phyloP scores from a whole-genome alignment of 2,329 filamentous ascomycete species.

The Lachnellula occidentalis region DNA sequence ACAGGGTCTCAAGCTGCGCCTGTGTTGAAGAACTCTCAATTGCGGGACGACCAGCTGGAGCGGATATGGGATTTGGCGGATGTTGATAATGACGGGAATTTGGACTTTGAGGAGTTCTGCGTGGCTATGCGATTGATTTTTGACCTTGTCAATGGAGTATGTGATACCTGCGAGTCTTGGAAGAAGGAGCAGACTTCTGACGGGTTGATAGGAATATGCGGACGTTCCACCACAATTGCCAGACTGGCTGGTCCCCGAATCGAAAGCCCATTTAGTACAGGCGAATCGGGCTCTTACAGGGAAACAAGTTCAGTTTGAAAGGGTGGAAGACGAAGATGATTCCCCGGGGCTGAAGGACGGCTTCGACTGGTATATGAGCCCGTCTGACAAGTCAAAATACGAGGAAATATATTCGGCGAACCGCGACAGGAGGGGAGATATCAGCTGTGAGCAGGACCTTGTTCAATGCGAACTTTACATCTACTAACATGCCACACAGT shows the following conservation, averaged over 20 bases:
- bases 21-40: slow-evolving; percentile 67
- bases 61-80: slow-evolving; percentile 95
- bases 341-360: slow-evolving; percentile 84
- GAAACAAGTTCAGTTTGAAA: slow-evolving; percentile 76
- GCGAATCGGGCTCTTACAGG: slow-evolving; percentile 74
- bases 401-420: slow-evolving; percentile 96
- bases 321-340: slow-evolving; percentile 77
- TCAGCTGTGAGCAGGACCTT: slow-evolving; percentile 56
- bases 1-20: slow-evolving; percentile 65
- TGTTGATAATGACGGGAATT: slow-evolving; percentile 92
- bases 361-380: slow-evolving; percentile 99
- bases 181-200: slow-evolving; percentile 4
- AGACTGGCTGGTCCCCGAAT: slow-evolving; percentile 96
- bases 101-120: slow-evolving; percentile 99
- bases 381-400: slow-evolving; percentile 85
- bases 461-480: background rate
- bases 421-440: slow-evolving; percentile 78
- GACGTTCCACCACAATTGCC: slow-evolving; percentile 83
- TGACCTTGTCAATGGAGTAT: slow-evolving; percentile 89
- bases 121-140: slow-evolving; percentile 98
- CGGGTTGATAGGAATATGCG: slow-evolving; percentile 63
- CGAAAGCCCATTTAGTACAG: slow-evolving; percentile 84
- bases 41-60: slow-evolving; percentile 82
- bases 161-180: slow-evolving; percentile 26
- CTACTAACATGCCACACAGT: slow-evolving; percentile 46